These are phyloP conservation scores for Bolboschoenus planiculmis DNA, from an alignment of 176 grass and related monocot genomes.

Conservation along the genomic window DNA sequence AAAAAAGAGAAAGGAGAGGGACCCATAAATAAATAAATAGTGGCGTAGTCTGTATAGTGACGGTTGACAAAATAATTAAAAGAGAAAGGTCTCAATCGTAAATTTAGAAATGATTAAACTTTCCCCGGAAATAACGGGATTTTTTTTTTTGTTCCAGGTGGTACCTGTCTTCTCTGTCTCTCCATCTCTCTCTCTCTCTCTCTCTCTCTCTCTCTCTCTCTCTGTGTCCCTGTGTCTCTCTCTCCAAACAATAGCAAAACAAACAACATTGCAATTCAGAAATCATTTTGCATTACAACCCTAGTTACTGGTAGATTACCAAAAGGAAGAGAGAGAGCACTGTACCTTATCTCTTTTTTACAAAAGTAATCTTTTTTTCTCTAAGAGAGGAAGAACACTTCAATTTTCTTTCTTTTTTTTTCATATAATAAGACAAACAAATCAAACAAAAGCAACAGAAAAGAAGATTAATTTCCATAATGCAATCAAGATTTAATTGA, in stretches of 20 bases:
- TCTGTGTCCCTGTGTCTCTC: neutral
- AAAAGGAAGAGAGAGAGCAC: neutral
- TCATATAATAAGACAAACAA: neutral
- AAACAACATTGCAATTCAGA: constrained; percentile 8
- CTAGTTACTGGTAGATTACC: neutral
- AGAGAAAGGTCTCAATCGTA: constrained; percentile 2
- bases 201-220: neutral
- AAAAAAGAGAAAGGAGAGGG: neutral
- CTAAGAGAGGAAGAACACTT: neutral
- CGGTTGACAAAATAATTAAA: constrained; percentile 13
- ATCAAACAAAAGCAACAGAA: neutral
- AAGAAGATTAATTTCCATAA: neutral
- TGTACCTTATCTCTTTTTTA: neutral
- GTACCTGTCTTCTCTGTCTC: neutral
- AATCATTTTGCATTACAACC: neutral
- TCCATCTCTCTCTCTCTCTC: neutral
- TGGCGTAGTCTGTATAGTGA: neutral
- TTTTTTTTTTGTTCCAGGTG: constrained; percentile 6
- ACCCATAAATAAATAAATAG: neutral
- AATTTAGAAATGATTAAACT: neutral
- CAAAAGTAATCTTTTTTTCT: neutral
- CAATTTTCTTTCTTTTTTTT: neutral
- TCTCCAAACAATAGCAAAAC: neutral
- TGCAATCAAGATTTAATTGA: neutral
- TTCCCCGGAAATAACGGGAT: neutral